Percentiles rank a stretch among this genome's conserved stretches.
phyloP scores from a whole-genome alignment of 2,329 filamentous ascomycete genomes.

The Apiospora phragmitis region DNA sequence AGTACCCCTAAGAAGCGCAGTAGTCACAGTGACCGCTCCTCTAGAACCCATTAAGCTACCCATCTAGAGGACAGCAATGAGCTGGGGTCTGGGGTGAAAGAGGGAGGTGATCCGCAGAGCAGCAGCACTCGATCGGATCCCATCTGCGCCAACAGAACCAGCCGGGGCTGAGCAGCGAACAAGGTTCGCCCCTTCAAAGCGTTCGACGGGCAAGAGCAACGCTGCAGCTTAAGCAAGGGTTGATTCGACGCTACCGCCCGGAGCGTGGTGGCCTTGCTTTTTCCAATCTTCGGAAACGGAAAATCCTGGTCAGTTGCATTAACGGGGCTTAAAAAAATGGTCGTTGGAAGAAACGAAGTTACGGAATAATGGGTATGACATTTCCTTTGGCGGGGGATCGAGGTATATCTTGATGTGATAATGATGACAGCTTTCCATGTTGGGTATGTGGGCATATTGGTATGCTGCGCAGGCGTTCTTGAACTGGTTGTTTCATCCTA shows the following conservation, averaged over 20 bases:
- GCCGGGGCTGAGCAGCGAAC: not conserved
- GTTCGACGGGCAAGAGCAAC: not conserved
- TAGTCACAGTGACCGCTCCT: constrained; percentile 4
- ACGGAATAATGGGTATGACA: not conserved
- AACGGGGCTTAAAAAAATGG: not conserved
- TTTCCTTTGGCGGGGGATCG: not conserved
- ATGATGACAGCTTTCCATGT: not conserved
- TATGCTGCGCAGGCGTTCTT: not conserved
- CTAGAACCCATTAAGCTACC: not conserved
- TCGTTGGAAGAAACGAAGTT: not conserved
- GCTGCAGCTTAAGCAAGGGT: not conserved
- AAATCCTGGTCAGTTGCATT: not conserved
- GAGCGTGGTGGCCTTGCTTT: not conserved
- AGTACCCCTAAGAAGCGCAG: constrained; percentile 10
- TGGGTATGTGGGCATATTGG: not conserved
- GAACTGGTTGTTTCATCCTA: not conserved
- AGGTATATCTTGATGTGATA: not conserved
- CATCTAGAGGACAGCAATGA: not conserved
- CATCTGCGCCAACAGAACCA: not conserved
- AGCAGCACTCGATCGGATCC: not conserved
- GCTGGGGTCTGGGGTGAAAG: not conserved
- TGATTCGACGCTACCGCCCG: not conserved
- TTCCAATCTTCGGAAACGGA: not conserved
- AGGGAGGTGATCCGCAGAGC: not conserved
- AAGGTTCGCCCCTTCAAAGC: not conserved